Evolutionary conservation across 176 grass and related monocot genomes (phyloP), one percentile per base, ranked within the genome.

Genomic region (Musa schizocarpa): DNA sequence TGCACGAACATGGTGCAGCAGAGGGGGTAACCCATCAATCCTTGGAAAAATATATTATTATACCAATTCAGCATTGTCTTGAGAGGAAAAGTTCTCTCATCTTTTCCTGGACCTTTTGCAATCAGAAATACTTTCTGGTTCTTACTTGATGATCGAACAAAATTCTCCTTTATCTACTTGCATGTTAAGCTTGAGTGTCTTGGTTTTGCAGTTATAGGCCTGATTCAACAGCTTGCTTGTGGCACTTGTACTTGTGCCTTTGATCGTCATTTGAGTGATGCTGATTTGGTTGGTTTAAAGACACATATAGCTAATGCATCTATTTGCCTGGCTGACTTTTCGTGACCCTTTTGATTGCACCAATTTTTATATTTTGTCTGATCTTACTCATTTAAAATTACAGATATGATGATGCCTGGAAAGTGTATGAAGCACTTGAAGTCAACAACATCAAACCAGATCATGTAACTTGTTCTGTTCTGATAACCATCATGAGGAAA

Each of bases 351-450:
- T n/a, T 21, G 21, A 53, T 24, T 72, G 13, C 27, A 22, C 20
- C 14, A 2, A 23, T 10, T 53, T n/a, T 2, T 72, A 72, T 19
- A 23, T 21, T 19, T 52, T 67, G 25, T 29, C 10, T 70, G 48
- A 50, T n/a, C 51, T 9, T 57, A 17, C 16, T 22, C 20, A 16
- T 57, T 55, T 57, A 7, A 11, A 52, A 23, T 21, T 81, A 73
- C 83, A 92, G 93, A 74, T 96, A 83, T 78, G 89, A 90, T 82
- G 80, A 81, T 87, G 83, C 87, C 50, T 90, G 87, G 87, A 79
- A 86, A 83, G 79, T 90, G 82, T 92, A 85, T 72, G 81, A 92
- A 53, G 71, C 81, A 26, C 87, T 96, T 75, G 93, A 96, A 85
- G 82, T 78, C 76, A 96, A 86, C 54, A 96, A 92, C 86, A 76